A percentile compares a stretch with the other conserved stretches of the same genome.
Evolutionary conservation across 2,329 filamentous ascomycete genomes (phyloP).

Genomic region (Neopestalotiopsis clavispora): DNA sequence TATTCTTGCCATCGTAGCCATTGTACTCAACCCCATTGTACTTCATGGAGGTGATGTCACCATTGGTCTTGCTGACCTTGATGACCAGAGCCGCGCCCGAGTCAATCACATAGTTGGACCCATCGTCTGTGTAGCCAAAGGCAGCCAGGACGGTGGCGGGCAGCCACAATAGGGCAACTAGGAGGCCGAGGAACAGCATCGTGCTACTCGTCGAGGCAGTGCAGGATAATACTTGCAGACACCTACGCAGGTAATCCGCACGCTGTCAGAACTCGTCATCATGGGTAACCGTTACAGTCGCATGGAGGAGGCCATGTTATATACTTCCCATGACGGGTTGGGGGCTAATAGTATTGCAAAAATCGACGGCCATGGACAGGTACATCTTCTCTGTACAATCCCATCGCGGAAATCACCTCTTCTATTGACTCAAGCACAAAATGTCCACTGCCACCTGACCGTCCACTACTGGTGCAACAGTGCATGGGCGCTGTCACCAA

Average conservation of each 20-base stretch:
- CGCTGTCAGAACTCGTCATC: neutral
- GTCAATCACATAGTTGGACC: conserved; percentile 43
- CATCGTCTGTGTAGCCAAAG: conserved; percentile 44
- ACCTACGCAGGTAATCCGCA: neutral
- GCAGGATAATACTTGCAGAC: no score
- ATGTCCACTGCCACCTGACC: neutral
- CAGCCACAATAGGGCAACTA: conserved; percentile 32
- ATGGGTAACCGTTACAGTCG: neutral
- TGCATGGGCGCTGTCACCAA: no score
- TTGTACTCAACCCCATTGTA: conserved; percentile 21
- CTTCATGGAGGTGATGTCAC: conserved; percentile 38
- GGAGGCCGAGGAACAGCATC: conserved; percentile 33
- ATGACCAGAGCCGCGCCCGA: conserved; percentile 38
- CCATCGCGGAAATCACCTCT: neutral
- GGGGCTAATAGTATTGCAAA: neutral
- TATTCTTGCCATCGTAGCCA: conserved; percentile 21
- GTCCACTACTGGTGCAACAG: neutral
- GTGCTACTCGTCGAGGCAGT: neutral
- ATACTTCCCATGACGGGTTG: neutral
- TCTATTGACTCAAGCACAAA: neutral
- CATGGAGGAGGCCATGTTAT: neutral
- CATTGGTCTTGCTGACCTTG: conserved; percentile 39
- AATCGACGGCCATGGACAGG: neutral
- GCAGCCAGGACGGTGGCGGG: conserved; percentile 38
- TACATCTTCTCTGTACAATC: neutral